Evolutionary conservation across 768 basidiomycete genomes (phyloP), one percentile per base, ranked within the genome.

Genomic region (Boletus vermiculosoides): DNA sequence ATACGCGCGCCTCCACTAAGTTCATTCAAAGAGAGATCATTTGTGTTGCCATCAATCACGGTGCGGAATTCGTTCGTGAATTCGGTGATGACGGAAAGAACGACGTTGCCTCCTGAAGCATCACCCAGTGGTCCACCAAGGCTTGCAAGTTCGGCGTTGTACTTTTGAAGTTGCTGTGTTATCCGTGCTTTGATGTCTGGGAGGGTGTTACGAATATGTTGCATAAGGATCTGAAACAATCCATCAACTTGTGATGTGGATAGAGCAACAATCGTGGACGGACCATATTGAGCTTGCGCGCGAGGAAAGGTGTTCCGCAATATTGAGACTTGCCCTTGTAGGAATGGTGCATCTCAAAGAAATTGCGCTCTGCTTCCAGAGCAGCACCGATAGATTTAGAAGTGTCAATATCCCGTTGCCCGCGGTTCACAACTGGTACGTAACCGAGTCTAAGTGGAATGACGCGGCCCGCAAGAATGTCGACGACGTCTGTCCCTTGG

Each of bases 111-210:
- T 13, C 92, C 88, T 73, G 87, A 91, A 61, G 77, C 81, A 55
- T 96, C 95, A 30, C 89, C 94, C 69, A 90, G 72, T 13, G 92
- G 78, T 13, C 97, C 97, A 57, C 97, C 97, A 33, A 99, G 86
- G 11, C 85, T 76, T 42, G 77, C 74, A 44, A 99, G 80, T 72
- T 99, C 97, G 2, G 85, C 78, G 56, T 83, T 92, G 79, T 82
- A 98, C 69, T 95, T 96, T 73, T 87, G 83, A 46, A 95, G 81
- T 66, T 98, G 94, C 58, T 88, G 82, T n/a, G 86, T 81, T 70
- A 99, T 98, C 65, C 95, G 87, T 16, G 86, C 83, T 78, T 99
- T 99, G 81, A 98, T 98, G 71, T 99, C 97, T 33, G 97, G 97
- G n/a, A 99, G 82, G 22, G 94, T 97, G 52, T 92, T 85, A 55